phyloP scores from a whole-genome alignment of 129 eudicot species.

The Centaurea solstitialis region DNA sequence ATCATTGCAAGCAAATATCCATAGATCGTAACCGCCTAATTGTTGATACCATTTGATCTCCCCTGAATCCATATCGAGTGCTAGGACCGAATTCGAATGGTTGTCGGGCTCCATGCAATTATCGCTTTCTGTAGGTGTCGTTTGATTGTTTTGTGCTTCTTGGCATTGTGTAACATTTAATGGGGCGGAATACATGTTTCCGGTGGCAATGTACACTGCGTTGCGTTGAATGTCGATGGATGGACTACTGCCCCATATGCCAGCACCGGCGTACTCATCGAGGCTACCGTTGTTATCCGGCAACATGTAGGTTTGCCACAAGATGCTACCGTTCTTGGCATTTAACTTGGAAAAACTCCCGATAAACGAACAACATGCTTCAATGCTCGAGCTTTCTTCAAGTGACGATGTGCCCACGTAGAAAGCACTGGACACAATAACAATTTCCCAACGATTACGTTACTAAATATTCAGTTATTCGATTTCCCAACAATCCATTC shows the following conservation, averaged over 20 bases:
- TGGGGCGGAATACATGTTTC: slow-evolving; percentile 68
- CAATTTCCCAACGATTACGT: neutral
- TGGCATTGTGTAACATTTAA: slow-evolving; percentile 59
- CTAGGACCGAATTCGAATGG: slow-evolving; percentile 61
- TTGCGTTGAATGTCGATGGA: slow-evolving; percentile 50
- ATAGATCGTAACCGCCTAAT: slow-evolving; percentile 69
- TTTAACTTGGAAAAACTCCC: slow-evolving; percentile 74
- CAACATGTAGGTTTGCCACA: slow-evolving; percentile 76
- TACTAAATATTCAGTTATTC: neutral
- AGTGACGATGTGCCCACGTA: slow-evolving; percentile 73
- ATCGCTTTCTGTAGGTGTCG: slow-evolving; percentile 48
- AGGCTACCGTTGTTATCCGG: slow-evolving; percentile 65
- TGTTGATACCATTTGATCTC: slow-evolving; percentile 54
- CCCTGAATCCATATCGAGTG: slow-evolving; percentile 62
- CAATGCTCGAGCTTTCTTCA: slow-evolving; percentile 41
- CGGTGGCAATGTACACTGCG: slow-evolving; percentile 57
- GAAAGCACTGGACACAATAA: slow-evolving; percentile 29
- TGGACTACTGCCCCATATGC: slow-evolving; percentile 88
- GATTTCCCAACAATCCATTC: neutral
- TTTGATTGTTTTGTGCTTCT: slow-evolving; percentile 56
- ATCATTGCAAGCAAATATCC: slow-evolving; percentile 49
- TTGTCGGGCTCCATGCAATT: slow-evolving; percentile 55
- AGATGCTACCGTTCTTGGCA: slow-evolving; percentile 44
- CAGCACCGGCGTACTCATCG: slow-evolving; percentile 63
- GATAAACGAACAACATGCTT: slow-evolving; percentile 61